Conservation (phyloP, 2,329 filamentous ascomycete species). For the Penicillium sp. region DNA sequence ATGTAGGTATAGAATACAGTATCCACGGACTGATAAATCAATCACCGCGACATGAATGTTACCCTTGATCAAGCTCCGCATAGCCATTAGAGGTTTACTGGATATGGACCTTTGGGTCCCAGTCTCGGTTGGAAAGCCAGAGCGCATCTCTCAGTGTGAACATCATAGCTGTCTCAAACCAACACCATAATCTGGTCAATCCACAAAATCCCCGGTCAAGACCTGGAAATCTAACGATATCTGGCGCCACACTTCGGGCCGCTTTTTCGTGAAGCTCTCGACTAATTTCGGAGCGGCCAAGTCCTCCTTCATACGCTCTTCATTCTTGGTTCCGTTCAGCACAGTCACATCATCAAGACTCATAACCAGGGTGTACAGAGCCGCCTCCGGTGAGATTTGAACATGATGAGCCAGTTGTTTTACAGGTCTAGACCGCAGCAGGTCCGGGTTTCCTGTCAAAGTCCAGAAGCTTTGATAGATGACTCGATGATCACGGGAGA, state of each 20-base stretch:
- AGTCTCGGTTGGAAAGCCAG: too few relatives aligned
- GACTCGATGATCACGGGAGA: conserved; percentile 55
- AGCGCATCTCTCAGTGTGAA: too few relatives aligned
- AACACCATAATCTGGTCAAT: too few relatives aligned
- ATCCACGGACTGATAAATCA: too few relatives aligned
- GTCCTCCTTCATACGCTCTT: conserved; percentile 55
- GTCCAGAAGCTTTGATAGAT: conserved; percentile 65
- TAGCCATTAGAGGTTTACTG: too few relatives aligned
- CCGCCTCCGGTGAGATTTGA: conserved; percentile 48
- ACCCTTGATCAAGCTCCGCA: too few relatives aligned
- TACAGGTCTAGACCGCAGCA: conserved; percentile 53
- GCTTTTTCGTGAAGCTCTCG: conserved; percentile 45
- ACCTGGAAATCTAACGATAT: conserved; percentile 53
- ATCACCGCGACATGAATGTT: too few relatives aligned
- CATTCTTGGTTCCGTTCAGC: conserved; percentile 59
- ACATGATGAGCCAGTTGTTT: conserved; percentile 48
- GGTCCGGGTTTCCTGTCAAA: conserved; percentile 57
- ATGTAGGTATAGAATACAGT: too few relatives aligned
- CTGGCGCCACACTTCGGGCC: conserved; percentile 53
- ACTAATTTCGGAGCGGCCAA: conserved; percentile 47
- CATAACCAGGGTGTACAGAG: conserved; percentile 60
- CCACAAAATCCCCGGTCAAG: conserved; percentile 33
- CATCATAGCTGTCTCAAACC: background rate
- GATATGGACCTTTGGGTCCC: too few relatives aligned
- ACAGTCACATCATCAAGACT: conserved; percentile 52